Conservation (phyloP, 1,139 yeast genomes). For the Yamadazyma kanchanaburiensis region DNA sequence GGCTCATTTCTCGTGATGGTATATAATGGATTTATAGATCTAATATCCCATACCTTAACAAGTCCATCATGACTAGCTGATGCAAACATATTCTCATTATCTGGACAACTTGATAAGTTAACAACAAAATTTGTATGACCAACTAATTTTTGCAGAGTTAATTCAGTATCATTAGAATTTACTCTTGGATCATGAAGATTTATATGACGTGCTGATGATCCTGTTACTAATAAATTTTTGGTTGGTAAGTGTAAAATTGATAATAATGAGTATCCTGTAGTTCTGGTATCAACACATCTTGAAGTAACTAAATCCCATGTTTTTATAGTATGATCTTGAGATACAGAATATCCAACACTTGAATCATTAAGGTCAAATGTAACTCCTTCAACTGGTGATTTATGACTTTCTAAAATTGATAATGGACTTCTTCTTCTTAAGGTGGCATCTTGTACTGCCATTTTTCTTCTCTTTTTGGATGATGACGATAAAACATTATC, state of each 20-base stretch:
- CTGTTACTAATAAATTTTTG: slow-evolving; percentile 74
- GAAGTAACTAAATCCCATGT: slow-evolving; percentile 95
- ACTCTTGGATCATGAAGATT: slow-evolving; percentile 87
- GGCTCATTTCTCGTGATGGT: slow-evolving; percentile 71
- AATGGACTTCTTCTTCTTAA: slow-evolving; percentile 81
- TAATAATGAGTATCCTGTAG: slow-evolving; percentile 83
- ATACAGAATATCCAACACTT: slow-evolving; percentile 87
- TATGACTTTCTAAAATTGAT: slow-evolving; percentile 73
- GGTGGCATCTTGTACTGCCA: slow-evolving; percentile 74
- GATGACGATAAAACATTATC: slow-evolving; percentile 62
- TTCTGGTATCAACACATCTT: slow-evolving; percentile 79
- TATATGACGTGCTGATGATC: slow-evolving; percentile 95
- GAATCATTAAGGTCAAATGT: slow-evolving; percentile 68
- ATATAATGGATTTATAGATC: slow-evolving; percentile 82
- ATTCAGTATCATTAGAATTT: slow-evolving; percentile 31
- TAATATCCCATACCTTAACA: slow-evolving; percentile 91
- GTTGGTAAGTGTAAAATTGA: slow-evolving; percentile 68
- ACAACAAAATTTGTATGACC: slow-evolving; percentile 95
- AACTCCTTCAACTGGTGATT: slow-evolving; percentile 83
- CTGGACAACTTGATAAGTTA: slow-evolving; percentile 68
- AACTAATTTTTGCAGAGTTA: slow-evolving; percentile 54
- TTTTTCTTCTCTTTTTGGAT: slow-evolving; percentile 82
- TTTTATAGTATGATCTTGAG: slow-evolving; percentile 91
- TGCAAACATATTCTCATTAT: slow-evolving; percentile 74
- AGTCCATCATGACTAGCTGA: slow-evolving; percentile 96